Conservation (phyloP, 495 filamentous ascomycete genomes). For the Penicillium argentinense region DNA sequence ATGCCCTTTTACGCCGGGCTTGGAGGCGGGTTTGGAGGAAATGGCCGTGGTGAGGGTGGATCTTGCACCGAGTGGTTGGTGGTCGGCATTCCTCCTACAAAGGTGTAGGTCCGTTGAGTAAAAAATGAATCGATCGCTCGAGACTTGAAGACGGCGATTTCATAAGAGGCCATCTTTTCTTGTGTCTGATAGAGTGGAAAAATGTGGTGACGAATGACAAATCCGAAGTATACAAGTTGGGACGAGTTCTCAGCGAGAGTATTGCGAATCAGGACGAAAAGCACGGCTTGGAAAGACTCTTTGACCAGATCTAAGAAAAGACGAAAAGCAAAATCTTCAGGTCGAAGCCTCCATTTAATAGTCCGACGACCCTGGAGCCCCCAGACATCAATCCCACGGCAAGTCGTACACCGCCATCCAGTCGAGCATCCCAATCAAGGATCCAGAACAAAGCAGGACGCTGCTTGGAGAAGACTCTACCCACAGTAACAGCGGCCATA, state of each 20-base stretch:
- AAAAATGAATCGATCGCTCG: neutral
- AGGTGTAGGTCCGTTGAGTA: neutral
- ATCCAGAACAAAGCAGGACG: conserved; percentile 19
- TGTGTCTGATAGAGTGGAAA: no score
- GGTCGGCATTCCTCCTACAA: conserved; percentile 5
- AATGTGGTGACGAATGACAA: no score
- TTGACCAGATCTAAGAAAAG: no score
- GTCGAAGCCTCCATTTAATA: conserved; percentile 21
- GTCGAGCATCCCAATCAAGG: conserved; percentile 27
- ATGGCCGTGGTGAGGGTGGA: conserved; percentile 42
- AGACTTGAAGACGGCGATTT: neutral
- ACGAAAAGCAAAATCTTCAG: conserved; percentile 1
- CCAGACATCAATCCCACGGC: conserved; percentile 13
- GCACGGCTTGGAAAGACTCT: no score
- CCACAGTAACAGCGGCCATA: conserved; percentile 17
- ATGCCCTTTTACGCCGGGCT: conserved; percentile 35
- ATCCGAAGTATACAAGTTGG: no score
- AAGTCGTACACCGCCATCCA: conserved; percentile 42
- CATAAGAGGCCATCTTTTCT: conserved; percentile 11
- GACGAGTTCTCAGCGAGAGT: neutral
- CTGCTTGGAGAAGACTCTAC: conserved; percentile 27
- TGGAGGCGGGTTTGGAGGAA: conserved; percentile 44
- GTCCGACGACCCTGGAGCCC: conserved; percentile 7
- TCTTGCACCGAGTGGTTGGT: conserved; percentile 30
- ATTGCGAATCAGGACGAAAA: no score